Evolutionary conservation across 2,329 filamentous ascomycete genomes (phyloP), one percentile per base, ranked within the genome.

Genomic region (Fusarium sp.): DNA sequence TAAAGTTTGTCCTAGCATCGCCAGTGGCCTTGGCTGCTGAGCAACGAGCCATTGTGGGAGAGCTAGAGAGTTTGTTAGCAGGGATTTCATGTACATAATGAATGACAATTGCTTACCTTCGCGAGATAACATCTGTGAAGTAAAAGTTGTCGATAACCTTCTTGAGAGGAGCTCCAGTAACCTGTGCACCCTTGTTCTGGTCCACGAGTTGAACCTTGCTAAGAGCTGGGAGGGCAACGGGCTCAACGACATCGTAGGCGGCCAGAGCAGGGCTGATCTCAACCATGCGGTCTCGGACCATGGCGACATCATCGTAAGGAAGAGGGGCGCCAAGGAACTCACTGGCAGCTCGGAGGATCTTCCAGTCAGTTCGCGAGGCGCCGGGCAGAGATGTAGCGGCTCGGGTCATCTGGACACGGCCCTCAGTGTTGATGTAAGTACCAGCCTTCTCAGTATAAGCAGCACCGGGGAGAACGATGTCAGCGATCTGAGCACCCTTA

Each of bases 371-470:
- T 78, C 96, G 90, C 60, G 95, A 90, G 56, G 94, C 96, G 65
- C 96, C 96, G 25, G 94, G 93, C 71, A 97, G 86, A 47, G 92
- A 92, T 40, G 94, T 97, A 30, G 96, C 96, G 49, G 93, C 91
- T 72, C 96, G 92, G 57, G 93, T 96, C 85, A 97, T 92, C 84
- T 99, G 96, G 24, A 96, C 94, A 75, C 96, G 93, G 60, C 96
- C 96, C 82, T 99, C 96, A 0, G 96, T 98, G 88, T 98, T 99
- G 83, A 99, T 89, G 78, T 97, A 99, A 46, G 96, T 99, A 65
- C 90, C 94, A 25, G 92, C 90, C 86, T 98, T 99, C 85, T 99
- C 96, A 25, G 95, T 98, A 84, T 98, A 99, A 14, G 96, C 94
- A 53, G 94, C 94, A 73, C 94, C 95, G 29, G 96, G 96, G 22